These are phyloP conservation scores for Pythium folliculosum DNA, from an alignment of 352 stramenopile species.

Conservation along the genomic window DNA sequence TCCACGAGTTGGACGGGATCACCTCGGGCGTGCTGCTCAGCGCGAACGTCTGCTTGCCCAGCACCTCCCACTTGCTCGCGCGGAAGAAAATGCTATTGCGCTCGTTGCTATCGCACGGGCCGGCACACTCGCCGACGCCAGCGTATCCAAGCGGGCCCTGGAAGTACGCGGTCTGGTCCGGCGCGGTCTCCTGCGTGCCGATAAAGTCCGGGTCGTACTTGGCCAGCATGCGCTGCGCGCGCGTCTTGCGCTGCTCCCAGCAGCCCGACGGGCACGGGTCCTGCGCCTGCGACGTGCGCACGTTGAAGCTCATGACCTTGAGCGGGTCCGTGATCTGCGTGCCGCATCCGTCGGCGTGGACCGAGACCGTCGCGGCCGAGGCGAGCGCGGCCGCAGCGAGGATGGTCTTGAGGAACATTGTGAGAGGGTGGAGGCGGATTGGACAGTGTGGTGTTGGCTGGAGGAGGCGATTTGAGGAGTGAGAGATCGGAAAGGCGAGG, in stretches of 20 bases:
- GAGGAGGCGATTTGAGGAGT: too few relatives aligned
- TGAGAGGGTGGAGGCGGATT: neutral
- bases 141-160: slow-evolving; percentile 26
- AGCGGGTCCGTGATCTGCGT: slow-evolving; percentile 10
- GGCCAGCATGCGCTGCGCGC: slow-evolving; percentile 40
- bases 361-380: neutral
- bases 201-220: slow-evolving; percentile 64
- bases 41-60: slow-evolving; percentile 50
- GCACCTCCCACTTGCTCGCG: slow-evolving; percentile 39
- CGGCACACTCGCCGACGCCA: slow-evolving; percentile 58
- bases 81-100: slow-evolving; percentile 74
- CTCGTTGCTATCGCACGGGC: slow-evolving; percentile 58
- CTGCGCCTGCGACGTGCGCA: slow-evolving; percentile 63
- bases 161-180: too few relatives aligned
- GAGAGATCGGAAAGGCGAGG: too few relatives aligned
- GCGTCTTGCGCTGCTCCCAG: slow-evolving; percentile 55
- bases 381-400: neutral
- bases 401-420: slow-evolving; percentile 20
- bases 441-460: too few relatives aligned
- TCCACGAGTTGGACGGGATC: slow-evolving; percentile 63
- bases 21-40: slow-evolving; percentile 67
- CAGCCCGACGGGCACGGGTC: slow-evolving; percentile 67
- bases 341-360: slow-evolving; percentile 7
- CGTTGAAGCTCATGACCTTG: slow-evolving; percentile 48
- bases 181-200: slow-evolving; percentile 26